Evolutionary conservation across 75 land plant genomes (phyloP), one percentile per base, ranked within the genome.

Genomic region (Adiantum capillusveneris): DNA sequence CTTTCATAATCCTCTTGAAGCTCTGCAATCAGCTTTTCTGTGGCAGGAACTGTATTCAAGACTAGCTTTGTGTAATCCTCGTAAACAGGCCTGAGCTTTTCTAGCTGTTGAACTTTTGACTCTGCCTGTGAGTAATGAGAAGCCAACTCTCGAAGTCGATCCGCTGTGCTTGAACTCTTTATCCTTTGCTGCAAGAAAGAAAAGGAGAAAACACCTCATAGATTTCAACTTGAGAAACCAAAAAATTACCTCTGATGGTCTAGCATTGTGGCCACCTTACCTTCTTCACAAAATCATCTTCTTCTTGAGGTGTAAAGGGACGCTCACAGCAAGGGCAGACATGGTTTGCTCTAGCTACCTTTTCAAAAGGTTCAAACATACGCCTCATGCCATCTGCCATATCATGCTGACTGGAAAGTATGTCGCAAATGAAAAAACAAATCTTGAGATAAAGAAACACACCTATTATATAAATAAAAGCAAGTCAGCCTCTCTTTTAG

Each of bases 311-410:
- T 31, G 84, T 73, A 53, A 94, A 94, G 22, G 85, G 74, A 28
- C 98, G 87, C 62, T 94, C 98, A 76, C 98, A 94, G 65, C 96
- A 89, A 11, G 98, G 98, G 57, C 98, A 94, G 26, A 78, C 62
- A 80, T 89, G 98, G 63, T 79, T 79, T 58, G 70, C 78, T 59
- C 98, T 86, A n/a, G 96, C 98, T 57, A 89, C 80, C 71, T 73
- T 77, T 69, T 81, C 87, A 78, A 89, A 89, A 25, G 98, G 98
- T 28, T 86, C 85, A 74, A 83, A 94, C 85, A 94, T 83, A 60
- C 77, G 72, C 51, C 81, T 42, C 90, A 94, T 89, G 1, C 96
- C 98, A 75, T 79, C 83, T 34, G 98, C 89, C 73, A 88, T 79
- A 64, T 83, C 83, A 66, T 85, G 92, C 28, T 93, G 79, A 68